Evolutionary conservation across 352 stramenopile genomes (phyloP).

Genomic region (Globisporangium cederbergense): DNA sequence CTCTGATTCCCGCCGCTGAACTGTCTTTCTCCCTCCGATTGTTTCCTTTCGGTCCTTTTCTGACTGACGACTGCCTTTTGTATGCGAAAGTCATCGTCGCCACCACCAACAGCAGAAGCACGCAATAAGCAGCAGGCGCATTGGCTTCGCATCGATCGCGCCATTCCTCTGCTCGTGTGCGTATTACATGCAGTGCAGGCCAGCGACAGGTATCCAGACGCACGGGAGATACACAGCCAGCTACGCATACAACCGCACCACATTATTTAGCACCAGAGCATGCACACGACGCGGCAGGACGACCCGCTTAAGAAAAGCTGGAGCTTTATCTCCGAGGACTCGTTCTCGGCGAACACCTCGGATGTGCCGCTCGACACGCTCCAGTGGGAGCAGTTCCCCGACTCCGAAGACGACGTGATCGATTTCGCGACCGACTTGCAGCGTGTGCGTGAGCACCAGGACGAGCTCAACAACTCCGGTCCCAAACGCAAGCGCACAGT

Average conservation of each 20-base stretch:
- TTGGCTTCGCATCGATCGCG: background rate
- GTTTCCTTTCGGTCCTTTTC: background rate
- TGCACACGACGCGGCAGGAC: conserved; percentile 14
- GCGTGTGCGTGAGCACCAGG: conserved; percentile 13
- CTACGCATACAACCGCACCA: background rate
- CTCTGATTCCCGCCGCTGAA: too few species aligned
- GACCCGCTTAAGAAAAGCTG: conserved; percentile 47
- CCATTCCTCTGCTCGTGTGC: background rate
- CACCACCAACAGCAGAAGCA: background rate
- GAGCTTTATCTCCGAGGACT: conserved; percentile 82
- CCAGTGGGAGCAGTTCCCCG: conserved; percentile 39
- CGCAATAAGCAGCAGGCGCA: background rate
- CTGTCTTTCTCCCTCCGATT: background rate
- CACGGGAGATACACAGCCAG: background rate
- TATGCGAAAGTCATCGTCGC: background rate
- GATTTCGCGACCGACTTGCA: conserved; percentile 20
- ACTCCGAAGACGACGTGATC: conserved; percentile 24
- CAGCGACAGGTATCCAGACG: background rate
- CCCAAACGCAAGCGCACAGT: conserved; percentile 49
- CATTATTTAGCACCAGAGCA: conserved; percentile 6
- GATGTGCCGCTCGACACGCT: conserved; percentile 36
- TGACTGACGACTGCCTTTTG: conserved; percentile 1
- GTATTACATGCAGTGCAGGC: background rate
- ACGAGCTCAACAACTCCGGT: conserved; percentile 12
- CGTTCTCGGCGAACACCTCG: conserved; percentile 36